A percentile compares a stretch with the other conserved stretches of the same genome.
These are phyloP conservation scores for Scalesia atractyloides DNA, from an alignment of 129 eudicot species.

Conservation along the genomic window DNA sequence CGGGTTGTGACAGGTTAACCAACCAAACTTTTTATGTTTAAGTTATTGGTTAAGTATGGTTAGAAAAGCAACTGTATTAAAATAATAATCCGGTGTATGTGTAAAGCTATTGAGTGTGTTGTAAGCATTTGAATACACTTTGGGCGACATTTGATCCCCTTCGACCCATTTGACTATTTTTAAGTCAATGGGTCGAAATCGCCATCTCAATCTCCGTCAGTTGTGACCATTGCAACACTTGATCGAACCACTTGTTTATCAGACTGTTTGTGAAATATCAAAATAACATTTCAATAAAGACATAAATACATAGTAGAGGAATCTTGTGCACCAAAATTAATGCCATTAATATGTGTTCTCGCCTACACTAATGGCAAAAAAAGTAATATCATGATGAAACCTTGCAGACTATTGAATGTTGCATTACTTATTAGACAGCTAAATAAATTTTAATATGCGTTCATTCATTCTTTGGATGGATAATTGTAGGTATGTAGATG, in stretches of 20 bases:
- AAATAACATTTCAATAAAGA: slow-evolving; percentile 1
- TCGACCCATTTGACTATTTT: neutral
- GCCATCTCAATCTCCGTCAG: neutral
- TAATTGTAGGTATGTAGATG: slow-evolving; percentile 76
- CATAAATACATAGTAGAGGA: slow-evolving; percentile 4
- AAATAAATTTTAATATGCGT: slow-evolving; percentile 1
- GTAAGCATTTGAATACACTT: neutral
- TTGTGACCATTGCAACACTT: neutral
- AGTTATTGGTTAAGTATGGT: neutral
- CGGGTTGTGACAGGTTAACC: neutral
- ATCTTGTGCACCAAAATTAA: slow-evolving; percentile 9
- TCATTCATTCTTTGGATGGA: slow-evolving; percentile 14
- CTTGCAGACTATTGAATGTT: neutral
- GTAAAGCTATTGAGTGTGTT: neutral
- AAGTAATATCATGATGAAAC: slow-evolving; percentile 6
- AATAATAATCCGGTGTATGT: neutral
- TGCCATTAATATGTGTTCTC: neutral
- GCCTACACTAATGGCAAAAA: slow-evolving; percentile 3
- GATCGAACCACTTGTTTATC: neutral
- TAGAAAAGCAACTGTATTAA: neutral
- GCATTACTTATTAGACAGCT: slow-evolving; percentile 5
- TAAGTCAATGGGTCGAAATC: neutral
- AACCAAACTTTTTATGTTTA: neutral
- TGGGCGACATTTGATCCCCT: neutral
- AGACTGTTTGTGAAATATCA: neutral